These are phyloP conservation scores for Aspergillus chevalieri DNA, from an alignment of 2,329 filamentous ascomycete species.

Conservation along the genomic window DNA sequence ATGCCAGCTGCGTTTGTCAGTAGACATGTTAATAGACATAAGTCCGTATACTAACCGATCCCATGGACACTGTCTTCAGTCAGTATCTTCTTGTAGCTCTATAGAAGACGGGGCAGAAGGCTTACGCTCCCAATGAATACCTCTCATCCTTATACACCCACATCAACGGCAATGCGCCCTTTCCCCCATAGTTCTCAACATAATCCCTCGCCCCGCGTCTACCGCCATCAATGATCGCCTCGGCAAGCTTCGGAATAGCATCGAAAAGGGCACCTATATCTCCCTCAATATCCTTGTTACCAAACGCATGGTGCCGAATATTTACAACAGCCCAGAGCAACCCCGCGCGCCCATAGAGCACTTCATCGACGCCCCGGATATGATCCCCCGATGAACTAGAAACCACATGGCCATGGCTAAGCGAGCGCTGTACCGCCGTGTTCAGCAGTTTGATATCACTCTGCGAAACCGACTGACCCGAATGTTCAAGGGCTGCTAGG, in stretches of 20 bases:
- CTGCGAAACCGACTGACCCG: slow-evolving; percentile 13
- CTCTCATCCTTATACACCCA: slow-evolving; percentile 33
- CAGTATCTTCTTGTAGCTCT: not conserved
- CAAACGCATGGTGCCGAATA: slow-evolving; percentile 21
- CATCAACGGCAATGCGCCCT: slow-evolving; percentile 34
- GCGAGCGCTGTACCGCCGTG: slow-evolving; percentile 22
- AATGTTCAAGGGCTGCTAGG: slow-evolving; percentile 7
- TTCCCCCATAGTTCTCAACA: slow-evolving; percentile 21
- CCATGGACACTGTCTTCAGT: slow-evolving; percentile 20
- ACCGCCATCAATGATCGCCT: slow-evolving; percentile 30
- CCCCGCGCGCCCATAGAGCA: slow-evolving; percentile 35
- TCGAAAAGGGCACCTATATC: slow-evolving; percentile 19
- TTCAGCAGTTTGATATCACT: slow-evolving; percentile 23
- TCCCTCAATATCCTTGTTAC: slow-evolving; percentile 10
- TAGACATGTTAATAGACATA: not conserved
- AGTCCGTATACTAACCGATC: slow-evolving; percentile 10
- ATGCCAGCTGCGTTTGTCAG: slow-evolving; percentile 28
- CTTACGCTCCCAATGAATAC: slow-evolving; percentile 35
- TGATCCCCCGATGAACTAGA: slow-evolving; percentile 13
- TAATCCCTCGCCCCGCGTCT: slow-evolving; percentile 25
- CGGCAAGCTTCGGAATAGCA: slow-evolving; percentile 26
- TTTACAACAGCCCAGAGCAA: slow-evolving; percentile 33
- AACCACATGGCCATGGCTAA: slow-evolving; percentile 23
- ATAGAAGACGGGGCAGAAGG: not conserved
- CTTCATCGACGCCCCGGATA: slow-evolving; percentile 33